phyloP scores from a whole-genome alignment of 2,329 filamentous ascomycete genomes.

The Periconia sp. region DNA sequence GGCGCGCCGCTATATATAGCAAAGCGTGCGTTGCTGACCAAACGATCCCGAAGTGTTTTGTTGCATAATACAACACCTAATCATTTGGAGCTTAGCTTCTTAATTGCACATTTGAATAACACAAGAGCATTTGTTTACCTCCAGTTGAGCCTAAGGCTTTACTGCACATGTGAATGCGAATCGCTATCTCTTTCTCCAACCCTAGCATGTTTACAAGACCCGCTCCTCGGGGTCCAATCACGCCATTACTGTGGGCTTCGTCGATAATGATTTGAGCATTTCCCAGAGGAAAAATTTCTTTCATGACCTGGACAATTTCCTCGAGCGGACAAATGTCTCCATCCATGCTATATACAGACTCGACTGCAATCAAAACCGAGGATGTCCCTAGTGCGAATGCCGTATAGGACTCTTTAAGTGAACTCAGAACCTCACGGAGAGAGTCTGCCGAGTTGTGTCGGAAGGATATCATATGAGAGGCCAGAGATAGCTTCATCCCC shows the following conservation, averaged over 20 bases:
- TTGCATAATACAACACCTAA: slow-evolving; percentile 17
- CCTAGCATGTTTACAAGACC: slow-evolving; percentile 53
- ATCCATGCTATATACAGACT: slow-evolving; percentile 72
- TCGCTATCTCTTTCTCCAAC: slow-evolving; percentile 28
- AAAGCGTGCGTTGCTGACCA: slow-evolving; percentile 15
- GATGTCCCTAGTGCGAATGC: slow-evolving; percentile 29
- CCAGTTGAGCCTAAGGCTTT: slow-evolving; percentile 30
- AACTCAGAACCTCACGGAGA: slow-evolving; percentile 44
- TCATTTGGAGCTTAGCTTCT: not conserved
- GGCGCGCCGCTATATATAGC: slow-evolving; percentile 38
- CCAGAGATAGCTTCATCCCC: slow-evolving; percentile 68
- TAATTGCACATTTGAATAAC: not conserved
- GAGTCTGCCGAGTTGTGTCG: slow-evolving; percentile 55
- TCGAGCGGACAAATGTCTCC: slow-evolving; percentile 68
- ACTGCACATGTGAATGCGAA: slow-evolving; percentile 27
- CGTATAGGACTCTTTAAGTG: slow-evolving; percentile 2
- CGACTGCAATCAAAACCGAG: slow-evolving; percentile 30
- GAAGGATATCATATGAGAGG: slow-evolving; percentile 52
- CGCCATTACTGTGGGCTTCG: slow-evolving; percentile 66
- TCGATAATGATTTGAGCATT: slow-evolving; percentile 68
- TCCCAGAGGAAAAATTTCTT: slow-evolving; percentile 53
- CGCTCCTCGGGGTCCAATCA: slow-evolving; percentile 58
- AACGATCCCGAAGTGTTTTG: slow-evolving; percentile 6
- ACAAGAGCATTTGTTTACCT: slow-evolving; percentile 21
- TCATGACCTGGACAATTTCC: slow-evolving; percentile 60